Base-by-base conservation (phyloP, 2,329 filamentous ascomycete species). In the Colletotrichum lupini region DNA sequence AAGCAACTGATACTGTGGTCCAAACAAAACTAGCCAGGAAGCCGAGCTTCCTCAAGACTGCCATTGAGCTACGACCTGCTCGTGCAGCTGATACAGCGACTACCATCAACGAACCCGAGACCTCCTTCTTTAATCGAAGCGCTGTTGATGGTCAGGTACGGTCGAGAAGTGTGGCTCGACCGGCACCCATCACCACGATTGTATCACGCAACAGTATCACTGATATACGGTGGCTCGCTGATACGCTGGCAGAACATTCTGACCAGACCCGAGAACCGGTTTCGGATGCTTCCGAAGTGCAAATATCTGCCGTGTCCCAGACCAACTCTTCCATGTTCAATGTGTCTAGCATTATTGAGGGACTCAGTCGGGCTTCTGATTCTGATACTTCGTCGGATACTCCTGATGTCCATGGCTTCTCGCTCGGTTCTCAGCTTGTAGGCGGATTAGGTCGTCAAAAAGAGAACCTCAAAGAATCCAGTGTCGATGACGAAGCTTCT, bases 91-190 rank as follows among this genome's bases (percentile, higher is more conserved):
- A 82, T 55, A 79, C 82, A 57, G 79, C 80, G 5, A 83, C 79
- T 1, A 84, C 81, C 0, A 78, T 83, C 55, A 82, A 76, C 69
- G 26, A 80, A 28, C 81, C 82, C 6, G 76, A 73, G 46, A 79
- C 81, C 12, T 78, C 79, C 1, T 82, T 82, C 37, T 72, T 81
- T 7, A 76, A 72, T 14, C 67, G 77, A 8, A 76, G 76, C 37
- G 66, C 74, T 9, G 66, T 61, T 1, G 76, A 80, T 60, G 75
- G 76, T 49, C 76, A 77, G 30, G 67, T 77, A 4, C 68, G 73
- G 26, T 77, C 76, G 2, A 80, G 70, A 63, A 68, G 74, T 32
- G 76, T 75, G 12, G 72, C 32, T 16, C 26, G 46, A 16, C 28
- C 67, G 19, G 24, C 11, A 0, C n/a, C 76, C 6, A 79, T 69